Conservation (phyloP, 148 eudicot species). For the Chenopodium formosanum region DNA sequence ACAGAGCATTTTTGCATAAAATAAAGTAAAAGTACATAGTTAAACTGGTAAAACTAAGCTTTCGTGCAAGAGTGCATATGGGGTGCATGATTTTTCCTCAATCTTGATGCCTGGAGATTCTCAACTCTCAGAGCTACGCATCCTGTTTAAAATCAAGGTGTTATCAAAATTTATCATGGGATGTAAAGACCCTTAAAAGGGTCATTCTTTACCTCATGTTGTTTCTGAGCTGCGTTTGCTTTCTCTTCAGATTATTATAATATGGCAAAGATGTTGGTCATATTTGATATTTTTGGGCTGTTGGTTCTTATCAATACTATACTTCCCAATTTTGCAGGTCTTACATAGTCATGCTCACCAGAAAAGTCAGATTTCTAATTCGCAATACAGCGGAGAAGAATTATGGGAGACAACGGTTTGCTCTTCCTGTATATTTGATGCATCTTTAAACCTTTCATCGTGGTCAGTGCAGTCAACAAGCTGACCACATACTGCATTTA, state of each 20-base stretch:
- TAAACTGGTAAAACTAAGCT: background rate
- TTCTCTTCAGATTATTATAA: background rate
- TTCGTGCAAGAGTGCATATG: background rate
- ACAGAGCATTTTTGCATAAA: background rate
- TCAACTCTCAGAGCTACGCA: background rate
- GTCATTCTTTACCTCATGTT: background rate
- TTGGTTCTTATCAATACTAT: background rate
- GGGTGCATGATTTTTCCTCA: background rate
- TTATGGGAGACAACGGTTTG: conserved; percentile 48
- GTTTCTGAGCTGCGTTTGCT: background rate
- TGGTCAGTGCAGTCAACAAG: conserved; percentile 50
- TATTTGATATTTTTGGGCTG: background rate
- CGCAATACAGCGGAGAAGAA: conserved; percentile 52
- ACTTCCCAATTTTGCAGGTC: conserved; percentile 51
- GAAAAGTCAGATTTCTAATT: conserved; percentile 53
- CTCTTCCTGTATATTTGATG: conserved; percentile 52
- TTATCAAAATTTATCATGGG: background rate
- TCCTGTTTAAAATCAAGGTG: background rate
- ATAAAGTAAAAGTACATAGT: background rate
- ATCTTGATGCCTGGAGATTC: background rate
- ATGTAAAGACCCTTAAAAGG: background rate
- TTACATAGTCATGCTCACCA: conserved; percentile 68
- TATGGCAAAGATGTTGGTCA: background rate
- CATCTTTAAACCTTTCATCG: conserved; percentile 29
- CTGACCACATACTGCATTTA: conserved; percentile 48